Evolutionary conservation across 768 basidiomycete genomes (phyloP).

Genomic region (Tulasnella sp.): DNA sequence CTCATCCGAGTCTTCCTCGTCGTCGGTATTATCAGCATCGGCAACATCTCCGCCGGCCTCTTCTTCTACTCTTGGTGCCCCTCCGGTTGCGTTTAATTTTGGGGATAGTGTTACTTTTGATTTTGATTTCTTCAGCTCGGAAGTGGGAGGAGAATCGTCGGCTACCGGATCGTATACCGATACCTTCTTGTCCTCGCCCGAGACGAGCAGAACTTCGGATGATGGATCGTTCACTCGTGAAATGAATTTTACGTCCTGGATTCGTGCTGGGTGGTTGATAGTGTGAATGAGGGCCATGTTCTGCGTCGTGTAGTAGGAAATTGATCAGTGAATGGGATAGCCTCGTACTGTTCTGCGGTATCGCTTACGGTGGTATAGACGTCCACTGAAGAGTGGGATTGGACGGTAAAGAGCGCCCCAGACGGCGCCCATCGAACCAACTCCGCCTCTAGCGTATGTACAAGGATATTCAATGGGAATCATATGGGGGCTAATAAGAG

Average conservation of each 20-base stretch:
- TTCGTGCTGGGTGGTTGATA: constrained; percentile 65
- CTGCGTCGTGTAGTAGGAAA: constrained; percentile 34
- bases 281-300: constrained; percentile 68
- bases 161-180: constrained; percentile 49
- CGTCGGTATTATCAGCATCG: constrained; percentile 20
- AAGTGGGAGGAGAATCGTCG: not conserved
- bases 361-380: constrained; percentile 64
- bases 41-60: constrained; percentile 25
- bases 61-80: constrained; percentile 33
- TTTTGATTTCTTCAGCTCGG: not conserved
- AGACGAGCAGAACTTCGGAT: constrained; percentile 62
- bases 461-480: not conserved
- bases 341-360: no score
- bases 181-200: constrained; percentile 83
- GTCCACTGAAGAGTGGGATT: constrained; percentile 63
- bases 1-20: constrained; percentile 21
- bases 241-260: constrained; percentile 77
- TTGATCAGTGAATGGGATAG: no score
- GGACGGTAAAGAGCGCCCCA: constrained; percentile 72
- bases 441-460: constrained; percentile 61
- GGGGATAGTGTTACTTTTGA: not conserved
- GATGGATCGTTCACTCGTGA: constrained; percentile 33
- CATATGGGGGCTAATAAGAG: not conserved
- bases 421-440: constrained; percentile 77
- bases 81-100: constrained; percentile 30